Base-by-base conservation (phyloP, 139 green algal species). In the Zygnema circumcarinatum region DNA sequence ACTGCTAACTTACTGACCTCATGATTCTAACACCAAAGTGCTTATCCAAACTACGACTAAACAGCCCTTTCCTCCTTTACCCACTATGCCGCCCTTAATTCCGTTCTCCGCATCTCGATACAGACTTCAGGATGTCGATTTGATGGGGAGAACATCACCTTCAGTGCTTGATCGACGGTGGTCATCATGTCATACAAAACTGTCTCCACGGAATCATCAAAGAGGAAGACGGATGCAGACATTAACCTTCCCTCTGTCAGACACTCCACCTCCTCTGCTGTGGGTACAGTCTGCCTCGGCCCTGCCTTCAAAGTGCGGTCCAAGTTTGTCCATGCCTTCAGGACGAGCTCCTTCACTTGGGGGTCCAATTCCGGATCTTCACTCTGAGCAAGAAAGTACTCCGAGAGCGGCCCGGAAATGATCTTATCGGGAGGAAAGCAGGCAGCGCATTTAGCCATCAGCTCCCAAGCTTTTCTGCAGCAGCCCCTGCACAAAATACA, bases 201-300 rank as follows among this genome's bases (percentile, higher is more conserved):
- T n/a, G 42, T 81, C 31, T 81, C 74, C 32, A 81, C 39, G 1
- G 74, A 69, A 53, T 81, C 74, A 38, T 81, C 74, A 32, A 47
- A 81, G 2, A 81, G 74, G 35, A 69, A 81, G n/a, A 81, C 74
- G 1, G 74, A 53, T 53, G 47, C 74, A 2, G 25, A 11, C 74
- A 81, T 47, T 16, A 53, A 31, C 25, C 74, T 53, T 81, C 74
- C 11, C 47, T 53, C 2, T 68, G 74, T 32, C 31, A 47, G 33
- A 47, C 39, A 47, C 39, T 52, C 47, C 31, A 81, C 74, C 33
- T 81, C 74, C 21, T 81, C 74, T 73, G 42, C 39, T 53, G 39
- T 53, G 2, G 74, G 74, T 16, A 81, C 74, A 53, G 39, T 69
- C 47, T 32, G 33, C 2, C 74, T 68, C 0, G 74, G 74, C 32